phyloP scores from a whole-genome alignment of 805 yeast genomes.

The Schwanniomyces yamadae region DNA sequence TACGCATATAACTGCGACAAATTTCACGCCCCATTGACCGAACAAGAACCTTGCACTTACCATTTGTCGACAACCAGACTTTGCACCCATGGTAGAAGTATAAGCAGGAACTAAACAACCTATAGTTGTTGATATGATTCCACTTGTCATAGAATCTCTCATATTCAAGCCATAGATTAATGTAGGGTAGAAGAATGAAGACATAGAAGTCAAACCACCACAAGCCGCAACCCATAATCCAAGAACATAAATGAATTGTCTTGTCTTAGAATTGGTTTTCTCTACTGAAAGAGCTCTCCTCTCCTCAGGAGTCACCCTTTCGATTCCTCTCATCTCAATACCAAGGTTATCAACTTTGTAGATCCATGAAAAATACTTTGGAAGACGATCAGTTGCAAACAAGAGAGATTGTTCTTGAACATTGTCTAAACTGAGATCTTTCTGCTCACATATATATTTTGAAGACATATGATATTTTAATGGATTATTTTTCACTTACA shows the following conservation, averaged over 20 bases:
- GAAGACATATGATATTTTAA: too few species aligned
- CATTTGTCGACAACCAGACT: conserved; percentile 39
- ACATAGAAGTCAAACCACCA: conserved; percentile 40
- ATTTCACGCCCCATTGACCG: conserved; percentile 35
- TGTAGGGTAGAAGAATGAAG: conserved; percentile 34
- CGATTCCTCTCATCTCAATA: conserved; percentile 35
- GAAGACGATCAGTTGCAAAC: neutral
- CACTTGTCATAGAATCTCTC: conserved; percentile 28
- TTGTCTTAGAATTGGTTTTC: conserved; percentile 7
- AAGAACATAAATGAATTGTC: conserved; percentile 27
- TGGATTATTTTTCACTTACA: too few species aligned
- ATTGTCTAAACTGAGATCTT: too few species aligned
- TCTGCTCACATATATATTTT: too few species aligned
- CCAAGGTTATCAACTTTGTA: conserved; percentile 27
- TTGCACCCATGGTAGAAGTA: conserved; percentile 38
- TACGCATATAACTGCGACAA: conserved; percentile 29
- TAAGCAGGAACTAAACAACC: conserved; percentile 41
- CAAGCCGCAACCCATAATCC: conserved; percentile 42
- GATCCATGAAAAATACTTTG: conserved; percentile 13
- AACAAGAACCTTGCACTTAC: conserved; percentile 36
- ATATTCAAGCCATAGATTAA: conserved; percentile 26
- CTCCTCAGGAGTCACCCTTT: conserved; percentile 30
- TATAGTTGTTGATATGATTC: conserved; percentile 26
- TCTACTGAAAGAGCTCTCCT: conserved; percentile 13
- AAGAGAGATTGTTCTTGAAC: too few species aligned